Base-by-base conservation (phyloP, 1,139 yeast genomes). In the Diutina pseudorugosa region DNA sequence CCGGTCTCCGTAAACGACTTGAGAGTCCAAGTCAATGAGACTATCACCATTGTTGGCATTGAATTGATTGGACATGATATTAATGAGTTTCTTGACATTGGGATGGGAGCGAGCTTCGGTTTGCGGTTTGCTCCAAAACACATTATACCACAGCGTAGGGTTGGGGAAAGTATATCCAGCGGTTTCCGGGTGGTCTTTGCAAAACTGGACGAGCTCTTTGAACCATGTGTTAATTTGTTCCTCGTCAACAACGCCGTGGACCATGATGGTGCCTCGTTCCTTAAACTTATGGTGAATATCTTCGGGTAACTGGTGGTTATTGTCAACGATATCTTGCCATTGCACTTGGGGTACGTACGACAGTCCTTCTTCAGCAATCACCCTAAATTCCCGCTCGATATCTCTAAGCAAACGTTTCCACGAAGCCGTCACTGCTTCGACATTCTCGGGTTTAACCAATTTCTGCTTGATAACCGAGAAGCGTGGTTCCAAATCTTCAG, bases 91-190 rank as follows among this genome's bases (percentile, higher is more conserved):
- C 45, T 66, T 57, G 42, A 72, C 59, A 36, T 67, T 65, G 7
- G 75, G 75, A 56, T 73, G 74, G 4, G 72, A 63, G 51, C 80
- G 62, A 2, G 77, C 77, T 54, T 62, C 61, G 1, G 69, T 61
- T 58, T 76, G 77, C 2, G 73, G 62, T 55, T 68, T 65, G 5
- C 76, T 63, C 79, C 79, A 76, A 56, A 70, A 72, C 18, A 73
- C 47, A 45, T 54, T 54, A 27, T 54, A 54, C 27, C 54, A 53
- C 18, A 50, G 64, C 56, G 57, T 68, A 11, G 67, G 67, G 12
- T 59, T 58, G 1, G 77, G 75, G 52, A 54, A 58, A 5, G 57
- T 55, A 50, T 59, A 64, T 0, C 73, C 74, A 6, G 65, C 65
- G 2, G 69, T 61, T 54, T 66, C 66, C 4, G 68, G 69, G 52